Percentiles rank a stretch among this genome's conserved stretches.
phyloP scores from a whole-genome alignment of 73 alveolate genomes.

The Paramecium biaurelia region DNA sequence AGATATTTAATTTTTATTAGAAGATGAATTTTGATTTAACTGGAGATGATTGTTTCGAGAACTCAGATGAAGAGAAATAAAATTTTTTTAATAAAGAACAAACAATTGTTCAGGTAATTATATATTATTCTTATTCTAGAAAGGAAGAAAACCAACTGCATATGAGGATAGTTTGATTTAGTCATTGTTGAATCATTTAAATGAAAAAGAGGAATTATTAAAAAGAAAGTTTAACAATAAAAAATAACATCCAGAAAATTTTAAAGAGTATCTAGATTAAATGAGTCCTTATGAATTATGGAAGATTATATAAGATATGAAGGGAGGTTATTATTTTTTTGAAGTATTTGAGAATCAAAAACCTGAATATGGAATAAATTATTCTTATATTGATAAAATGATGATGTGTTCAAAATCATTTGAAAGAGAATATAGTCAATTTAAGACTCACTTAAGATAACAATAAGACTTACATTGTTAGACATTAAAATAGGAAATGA shows the following conservation, averaged over 20 bases:
- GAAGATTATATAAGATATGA: neutral
- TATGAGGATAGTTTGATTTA: neutral
- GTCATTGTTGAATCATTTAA: neutral
- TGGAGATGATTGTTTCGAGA: neutral
- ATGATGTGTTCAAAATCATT: constrained; percentile 48
- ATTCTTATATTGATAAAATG: constrained; percentile 9
- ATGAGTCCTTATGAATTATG: constrained; percentile 25
- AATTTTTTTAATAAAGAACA: neutral
- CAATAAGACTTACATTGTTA: neutral
- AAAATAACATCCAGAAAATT: neutral
- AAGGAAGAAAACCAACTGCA: neutral
- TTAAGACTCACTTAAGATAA: neutral
- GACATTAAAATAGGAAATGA: neutral
- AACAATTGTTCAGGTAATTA: neutral
- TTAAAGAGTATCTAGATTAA: neutral
- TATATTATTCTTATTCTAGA: neutral
- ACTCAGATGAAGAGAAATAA: neutral
- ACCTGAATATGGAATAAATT: neutral
- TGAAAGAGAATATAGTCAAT: constrained; percentile 6
- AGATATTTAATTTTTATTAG: neutral
- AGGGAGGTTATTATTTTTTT: neutral
- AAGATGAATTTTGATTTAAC: neutral
- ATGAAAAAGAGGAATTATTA: neutral
- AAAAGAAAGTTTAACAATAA: neutral
- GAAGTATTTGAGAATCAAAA: constrained; percentile 44